Conservation (phyloP, 352 stramenopile genomes). For the Phytophthora rubi region DNA sequence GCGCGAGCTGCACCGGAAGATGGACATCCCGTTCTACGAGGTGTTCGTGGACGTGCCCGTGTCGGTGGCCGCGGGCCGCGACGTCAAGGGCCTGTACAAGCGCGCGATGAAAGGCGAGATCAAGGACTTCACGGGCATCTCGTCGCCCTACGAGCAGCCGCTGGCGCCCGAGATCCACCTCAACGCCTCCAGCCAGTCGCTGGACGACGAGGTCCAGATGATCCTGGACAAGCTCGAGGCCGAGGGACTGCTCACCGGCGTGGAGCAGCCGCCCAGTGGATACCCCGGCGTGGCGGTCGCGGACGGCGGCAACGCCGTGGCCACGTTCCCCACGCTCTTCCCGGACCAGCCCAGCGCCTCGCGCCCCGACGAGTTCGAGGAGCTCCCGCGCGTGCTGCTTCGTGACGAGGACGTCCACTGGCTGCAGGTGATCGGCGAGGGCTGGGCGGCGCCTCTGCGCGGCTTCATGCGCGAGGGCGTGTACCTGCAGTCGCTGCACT, state of each 20-base stretch:
- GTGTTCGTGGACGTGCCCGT: slow-evolving; percentile 98
- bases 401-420: slow-evolving; percentile 98
- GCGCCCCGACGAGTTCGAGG: slow-evolving; percentile 44
- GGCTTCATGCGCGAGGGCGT: slow-evolving; percentile 98
- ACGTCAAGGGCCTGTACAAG: slow-evolving; percentile 97
- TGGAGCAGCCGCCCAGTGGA: slow-evolving; percentile 53
- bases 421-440: slow-evolving; percentile 97
- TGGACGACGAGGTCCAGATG: slow-evolving; percentile 86
- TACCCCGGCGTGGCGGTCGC: slow-evolving; percentile 86
- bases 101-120: slow-evolving; percentile 95
- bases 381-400: slow-evolving; percentile 93
- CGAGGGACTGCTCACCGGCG: slow-evolving; percentile 70
- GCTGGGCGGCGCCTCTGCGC: slow-evolving; percentile 95
- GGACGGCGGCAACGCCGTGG: slow-evolving; percentile 85
- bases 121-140: slow-evolving; percentile 99
- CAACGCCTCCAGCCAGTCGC: slow-evolving; percentile 94
- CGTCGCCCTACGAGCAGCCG: slow-evolving; percentile 97
- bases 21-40: slow-evolving; percentile 98
- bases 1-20: slow-evolving; percentile 90
- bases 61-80: slow-evolving; percentile 95
- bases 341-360: slow-evolving; percentile 46
- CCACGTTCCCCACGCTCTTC: slow-evolving; percentile 65
- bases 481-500: slow-evolving; percentile 97
- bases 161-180: slow-evolving; percentile 95
- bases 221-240: slow-evolving; percentile 67